Conservation (phyloP, 140 eudicot species). For the Oenanthe javanica region DNA sequence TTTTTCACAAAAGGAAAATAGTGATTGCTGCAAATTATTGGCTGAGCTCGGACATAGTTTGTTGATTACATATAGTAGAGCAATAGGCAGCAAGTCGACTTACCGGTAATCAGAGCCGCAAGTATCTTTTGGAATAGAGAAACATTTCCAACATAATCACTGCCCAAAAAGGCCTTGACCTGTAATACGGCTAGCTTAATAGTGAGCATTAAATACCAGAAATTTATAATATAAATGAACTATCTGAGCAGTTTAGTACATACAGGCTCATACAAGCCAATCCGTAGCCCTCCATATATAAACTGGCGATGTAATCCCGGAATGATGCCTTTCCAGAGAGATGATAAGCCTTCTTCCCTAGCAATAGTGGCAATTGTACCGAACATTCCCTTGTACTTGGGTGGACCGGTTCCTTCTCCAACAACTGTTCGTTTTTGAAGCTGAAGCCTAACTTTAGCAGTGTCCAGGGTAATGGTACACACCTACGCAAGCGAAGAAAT, state of each 20-base stretch:
- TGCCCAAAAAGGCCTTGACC: slow-evolving; percentile 78
- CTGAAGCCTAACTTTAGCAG: slow-evolving; percentile 95
- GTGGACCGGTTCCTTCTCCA: slow-evolving; percentile 42
- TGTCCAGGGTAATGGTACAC: slow-evolving; percentile 90
- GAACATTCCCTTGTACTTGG: slow-evolving; percentile 72
- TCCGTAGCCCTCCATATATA: slow-evolving; percentile 90
- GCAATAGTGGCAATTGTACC: slow-evolving; percentile 82
- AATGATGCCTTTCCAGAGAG: slow-evolving; percentile 95
- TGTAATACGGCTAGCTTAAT: slow-evolving; percentile 27
- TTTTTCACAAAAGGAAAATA: background rate
- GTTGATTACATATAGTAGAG: background rate
- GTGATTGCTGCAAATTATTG: background rate
- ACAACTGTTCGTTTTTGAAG: slow-evolving; percentile 58
- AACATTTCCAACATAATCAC: slow-evolving; percentile 41
- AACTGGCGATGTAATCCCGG: slow-evolving; percentile 95
- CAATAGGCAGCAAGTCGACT: slow-evolving; percentile 5
- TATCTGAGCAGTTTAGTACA: slow-evolving; percentile 25
- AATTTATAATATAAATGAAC: slow-evolving; percentile 11
- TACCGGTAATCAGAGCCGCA: slow-evolving; percentile 89
- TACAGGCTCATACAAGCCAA: slow-evolving; percentile 85
- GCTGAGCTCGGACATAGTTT: background rate
- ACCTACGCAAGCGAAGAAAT: slow-evolving; percentile 38
- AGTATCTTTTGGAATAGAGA: slow-evolving; percentile 71
- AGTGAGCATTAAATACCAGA: slow-evolving; percentile 19
- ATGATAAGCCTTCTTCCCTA: slow-evolving; percentile 76